These are phyloP conservation scores for Castanea mollissima DNA, from an alignment of 306 rosid species.

Conservation along the genomic window DNA sequence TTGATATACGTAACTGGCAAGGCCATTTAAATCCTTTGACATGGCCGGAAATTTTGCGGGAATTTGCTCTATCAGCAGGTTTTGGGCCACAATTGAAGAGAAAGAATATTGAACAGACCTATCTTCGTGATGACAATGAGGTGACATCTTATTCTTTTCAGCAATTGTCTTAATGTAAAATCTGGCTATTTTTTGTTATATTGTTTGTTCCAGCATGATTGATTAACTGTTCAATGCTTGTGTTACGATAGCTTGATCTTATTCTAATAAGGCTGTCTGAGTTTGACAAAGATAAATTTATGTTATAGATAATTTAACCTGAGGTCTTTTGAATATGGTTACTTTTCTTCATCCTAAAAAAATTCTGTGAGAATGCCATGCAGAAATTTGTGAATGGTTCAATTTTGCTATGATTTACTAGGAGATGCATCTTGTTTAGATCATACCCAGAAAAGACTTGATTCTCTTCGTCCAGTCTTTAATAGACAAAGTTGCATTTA, in stretches of 20 bases:
- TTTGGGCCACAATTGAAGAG: slow-evolving; percentile 70
- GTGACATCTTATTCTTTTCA: slow-evolving; percentile 29
- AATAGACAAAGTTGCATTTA: not conserved
- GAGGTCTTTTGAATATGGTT: not conserved
- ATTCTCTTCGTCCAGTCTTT: not conserved
- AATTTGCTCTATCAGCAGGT: slow-evolving; percentile 75
- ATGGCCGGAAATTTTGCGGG: slow-evolving; percentile 89
- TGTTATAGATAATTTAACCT: not conserved
- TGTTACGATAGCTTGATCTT: not conserved
- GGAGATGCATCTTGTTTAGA: not conserved
- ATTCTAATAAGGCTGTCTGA: not conserved
- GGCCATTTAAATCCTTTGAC: slow-evolving; percentile 67
- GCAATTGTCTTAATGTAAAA: not conserved
- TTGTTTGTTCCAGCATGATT: slow-evolving; percentile 2
- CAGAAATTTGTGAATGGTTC: not conserved
- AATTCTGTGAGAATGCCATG: not conserved
- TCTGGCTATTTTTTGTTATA: not conserved
- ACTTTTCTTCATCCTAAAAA: not conserved
- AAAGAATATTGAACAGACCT: slow-evolving; percentile 34
- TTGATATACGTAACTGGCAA: slow-evolving; percentile 74
- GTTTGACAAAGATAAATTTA: not conserved
- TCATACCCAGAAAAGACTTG: not conserved
- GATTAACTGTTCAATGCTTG: not conserved
- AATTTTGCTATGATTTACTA: not conserved
- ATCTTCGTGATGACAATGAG: slow-evolving; percentile 48